Conservation (phyloP, 2,329 filamentous ascomycete genomes). For the Canariomyces notabilis region DNA sequence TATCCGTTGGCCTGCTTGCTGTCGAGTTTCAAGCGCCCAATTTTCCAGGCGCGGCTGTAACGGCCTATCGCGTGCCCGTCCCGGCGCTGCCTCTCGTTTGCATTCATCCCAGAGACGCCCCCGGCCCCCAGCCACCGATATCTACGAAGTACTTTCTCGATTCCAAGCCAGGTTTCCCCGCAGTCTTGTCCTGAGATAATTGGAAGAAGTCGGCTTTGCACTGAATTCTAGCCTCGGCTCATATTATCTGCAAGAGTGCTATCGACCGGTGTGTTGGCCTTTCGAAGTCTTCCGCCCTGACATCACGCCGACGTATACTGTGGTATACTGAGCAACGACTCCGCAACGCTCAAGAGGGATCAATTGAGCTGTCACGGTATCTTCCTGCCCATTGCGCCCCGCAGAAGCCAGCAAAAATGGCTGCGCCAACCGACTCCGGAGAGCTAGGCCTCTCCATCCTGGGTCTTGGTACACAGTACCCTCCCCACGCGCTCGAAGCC, state of each 20-base stretch:
- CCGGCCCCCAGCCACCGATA: not conserved
- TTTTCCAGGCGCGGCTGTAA: not conserved
- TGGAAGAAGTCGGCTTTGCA: too few species aligned
- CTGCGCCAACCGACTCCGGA: conserved; percentile 37
- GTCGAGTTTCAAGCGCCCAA: not conserved
- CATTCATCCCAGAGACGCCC: not conserved
- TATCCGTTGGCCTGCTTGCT: not conserved
- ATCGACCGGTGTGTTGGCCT: not conserved
- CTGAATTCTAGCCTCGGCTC: too few species aligned
- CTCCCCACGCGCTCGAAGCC: conserved; percentile 48
- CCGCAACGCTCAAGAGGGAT: not conserved
- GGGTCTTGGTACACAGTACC: conserved; percentile 57
- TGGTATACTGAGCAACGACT: not conserved
- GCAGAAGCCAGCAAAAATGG: conserved; percentile 32
- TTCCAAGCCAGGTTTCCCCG: too few species aligned
- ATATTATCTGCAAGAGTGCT: not conserved
- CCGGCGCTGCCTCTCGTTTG: not conserved
- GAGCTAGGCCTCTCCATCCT: conserved; percentile 57
- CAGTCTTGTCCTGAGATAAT: too few species aligned
- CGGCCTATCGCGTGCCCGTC: not conserved
- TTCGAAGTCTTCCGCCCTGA: not conserved
- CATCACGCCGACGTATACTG: not conserved
- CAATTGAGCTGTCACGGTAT: conserved; percentile 13
- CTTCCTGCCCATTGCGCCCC: not conserved
- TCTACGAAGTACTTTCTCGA: too few species aligned